Evolutionary conservation across 306 rosid genomes (phyloP), one percentile per base, ranked within the genome.

Genomic region (Lathyrus aphaca): DNA sequence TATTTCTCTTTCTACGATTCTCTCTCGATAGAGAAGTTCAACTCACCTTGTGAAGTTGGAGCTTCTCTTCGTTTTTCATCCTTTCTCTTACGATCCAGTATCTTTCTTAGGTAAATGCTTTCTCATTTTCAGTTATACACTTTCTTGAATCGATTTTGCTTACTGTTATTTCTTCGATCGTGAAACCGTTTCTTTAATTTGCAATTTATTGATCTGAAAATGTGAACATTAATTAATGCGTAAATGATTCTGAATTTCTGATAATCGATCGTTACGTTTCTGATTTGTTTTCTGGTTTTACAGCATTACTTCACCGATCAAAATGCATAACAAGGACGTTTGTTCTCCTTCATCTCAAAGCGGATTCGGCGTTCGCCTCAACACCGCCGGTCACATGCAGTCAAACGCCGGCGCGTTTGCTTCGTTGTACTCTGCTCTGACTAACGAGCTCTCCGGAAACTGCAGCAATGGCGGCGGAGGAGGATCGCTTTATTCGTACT

Each of bases 251-350:
- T 17, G 62, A 56, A 56, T 56, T 60, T 60, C n/a, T 16, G 45
- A 1, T 60, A 35, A 39, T 38, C 46, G 23, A 38, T 61, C 48
- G 48, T 65, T 29, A 29, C 23, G 38, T 13, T 56, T 68, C 54
- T 48, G 15, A 63, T 6, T 51, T 17, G 71, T 66, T 62, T 16
- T 6, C 10, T 67, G 45, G 1, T 65, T 62, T 62, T 61, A 71
- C 67, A 73, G 72, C 51, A 19, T 30, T 66, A 46, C 38, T 58
- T 58, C 19, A 37, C 51, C 74, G 35, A 51, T 38, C 50, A 66
- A 57, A 72, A 89, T 90, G 96, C 89, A 74, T 43, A 82, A 67
- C 49, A 72, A 69, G 60, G 86, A 84, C 57, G 75, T 72, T 62
- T 71, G 69, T 39, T 76, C 84, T 60, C 71, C 80, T 15, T 71